phyloP scores from a whole-genome alignment of 805 yeast genomes.

The Phaffomyces antillensis region DNA sequence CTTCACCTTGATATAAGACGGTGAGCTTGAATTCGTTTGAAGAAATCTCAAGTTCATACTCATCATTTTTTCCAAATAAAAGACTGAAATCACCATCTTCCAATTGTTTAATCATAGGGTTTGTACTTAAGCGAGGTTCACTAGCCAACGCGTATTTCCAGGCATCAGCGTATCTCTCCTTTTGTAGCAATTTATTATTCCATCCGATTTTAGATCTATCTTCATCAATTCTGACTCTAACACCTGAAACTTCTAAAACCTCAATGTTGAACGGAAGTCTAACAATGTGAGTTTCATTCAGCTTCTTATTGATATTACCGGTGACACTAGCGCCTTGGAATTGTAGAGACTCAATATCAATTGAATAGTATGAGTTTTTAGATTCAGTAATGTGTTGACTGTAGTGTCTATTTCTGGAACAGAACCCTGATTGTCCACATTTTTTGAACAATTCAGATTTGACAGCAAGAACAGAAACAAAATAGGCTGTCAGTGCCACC shows the following conservation, averaged over 20 bases:
- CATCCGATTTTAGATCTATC: slow-evolving; percentile 25
- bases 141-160: slow-evolving; percentile 47
- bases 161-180: slow-evolving; percentile 54
- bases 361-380: slow-evolving; percentile 32
- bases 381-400: slow-evolving; percentile 29
- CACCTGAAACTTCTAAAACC: slow-evolving; percentile 46
- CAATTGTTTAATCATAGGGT: slow-evolving; percentile 16
- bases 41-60: slow-evolving; percentile 37
- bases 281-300: slow-evolving; percentile 32
- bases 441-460: slow-evolving; percentile 53
- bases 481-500: background rate
- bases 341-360: slow-evolving; percentile 31
- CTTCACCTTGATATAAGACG: slow-evolving; percentile 37
- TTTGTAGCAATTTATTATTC: slow-evolving; percentile 26
- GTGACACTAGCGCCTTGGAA: slow-evolving; percentile 29
- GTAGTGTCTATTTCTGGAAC: slow-evolving; percentile 69
- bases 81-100: slow-evolving; percentile 15
- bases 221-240: slow-evolving; percentile 68
- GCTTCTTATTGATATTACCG: slow-evolving; percentile 42
- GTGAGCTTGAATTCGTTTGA: slow-evolving; percentile 44
- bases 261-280: slow-evolving; percentile 51
- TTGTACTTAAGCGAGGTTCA: slow-evolving; percentile 17
- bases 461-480: background rate
- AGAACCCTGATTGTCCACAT: slow-evolving; percentile 79
- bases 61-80: slow-evolving; percentile 32